These are phyloP conservation scores for Hygrophila difformis DNA, from an alignment of 257 asterid species.

Conservation along the genomic window DNA sequence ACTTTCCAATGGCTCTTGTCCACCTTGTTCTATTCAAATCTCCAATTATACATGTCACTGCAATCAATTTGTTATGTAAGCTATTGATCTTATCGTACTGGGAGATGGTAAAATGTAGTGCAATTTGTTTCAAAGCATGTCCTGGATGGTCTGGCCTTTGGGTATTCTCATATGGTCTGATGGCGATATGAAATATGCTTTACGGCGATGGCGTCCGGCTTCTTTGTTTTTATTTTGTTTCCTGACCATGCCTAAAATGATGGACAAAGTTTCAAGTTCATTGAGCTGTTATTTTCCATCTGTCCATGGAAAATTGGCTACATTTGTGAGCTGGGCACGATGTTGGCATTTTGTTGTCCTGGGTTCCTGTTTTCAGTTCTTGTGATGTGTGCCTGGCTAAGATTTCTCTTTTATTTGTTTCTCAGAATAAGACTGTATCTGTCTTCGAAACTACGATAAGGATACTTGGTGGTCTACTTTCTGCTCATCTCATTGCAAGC, in stretches of 20 bases:
- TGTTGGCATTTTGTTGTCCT: neutral
- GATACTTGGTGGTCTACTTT: slow-evolving; percentile 90
- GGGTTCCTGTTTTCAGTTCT: no score
- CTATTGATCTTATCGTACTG: slow-evolving; percentile 6
- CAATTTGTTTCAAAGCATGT: neutral
- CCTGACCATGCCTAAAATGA: neutral
- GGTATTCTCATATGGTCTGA: neutral
- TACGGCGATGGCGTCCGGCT: neutral
- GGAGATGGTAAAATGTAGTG: slow-evolving; percentile 1
- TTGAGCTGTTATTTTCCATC: neutral
- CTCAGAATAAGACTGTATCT: slow-evolving; percentile 99
- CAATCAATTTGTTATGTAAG: neutral
- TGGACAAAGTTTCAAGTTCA: neutral
- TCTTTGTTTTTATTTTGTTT: neutral
- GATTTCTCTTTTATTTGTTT: no score
- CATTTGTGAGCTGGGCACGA: neutral
- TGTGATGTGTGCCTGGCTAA: no score
- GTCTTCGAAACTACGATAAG: slow-evolving; percentile 96
- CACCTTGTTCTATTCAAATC: neutral
- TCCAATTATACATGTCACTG: slow-evolving; percentile 4
- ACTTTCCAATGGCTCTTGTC: slow-evolving; percentile 1
- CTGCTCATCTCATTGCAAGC: slow-evolving; percentile 97
- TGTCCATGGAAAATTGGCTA: neutral
- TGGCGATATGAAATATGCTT: neutral
- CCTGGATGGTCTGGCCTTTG: neutral